Base-by-base conservation (phyloP, 768 basidiomycete genomes). In the Pulveroboletus sp. region DNA sequence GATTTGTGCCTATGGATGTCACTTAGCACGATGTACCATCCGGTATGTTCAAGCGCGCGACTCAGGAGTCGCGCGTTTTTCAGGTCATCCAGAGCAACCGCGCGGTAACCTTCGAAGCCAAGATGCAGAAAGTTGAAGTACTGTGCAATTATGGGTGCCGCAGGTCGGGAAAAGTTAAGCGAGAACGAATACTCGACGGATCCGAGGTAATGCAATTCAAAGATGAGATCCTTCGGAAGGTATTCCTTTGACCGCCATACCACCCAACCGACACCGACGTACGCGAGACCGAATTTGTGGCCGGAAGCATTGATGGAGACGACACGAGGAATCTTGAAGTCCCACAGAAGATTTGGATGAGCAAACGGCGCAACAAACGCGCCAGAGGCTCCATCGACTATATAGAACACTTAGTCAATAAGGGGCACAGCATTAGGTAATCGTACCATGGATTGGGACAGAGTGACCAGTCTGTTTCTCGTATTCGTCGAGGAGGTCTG, bases 121-220 rank as follows among this genome's bases (percentile, higher is more conserved):
- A 83, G 75, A 57, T 81, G 80, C 32, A 83, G 53, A 63, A 83
- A 76, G 64, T 78, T 83, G 70, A 80, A 84, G 69, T 75, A 85
- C 60, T 82, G 81, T 19, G 73, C 78, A 45, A 83, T 74, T 56
- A 82, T 78, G 5, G 81, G 81, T 42, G 79, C 78, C 31, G 80
- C 79, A 13, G 82, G 77, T 14, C 80, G 77, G 41, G 79, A 81
- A 64, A 80, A 81, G 68, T 81, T 80, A 49, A 80, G 69, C 17
- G 80, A 81, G 67, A 82, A 85, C 1, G 86, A 86, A 65, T 93
- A 93, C 65, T 95, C 89, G 49, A 77, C 72, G 31, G 64, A 74
- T 37, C 74, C 74, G 26, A 73, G 69, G 66, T 75, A 79, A 63
- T 80, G 72, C 20, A 77, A 68, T 62, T 76, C 83, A 50, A 86